Conservation (phyloP, 2,329 filamentous ascomycete genomes). For the Coleophoma crateriformis region DNA sequence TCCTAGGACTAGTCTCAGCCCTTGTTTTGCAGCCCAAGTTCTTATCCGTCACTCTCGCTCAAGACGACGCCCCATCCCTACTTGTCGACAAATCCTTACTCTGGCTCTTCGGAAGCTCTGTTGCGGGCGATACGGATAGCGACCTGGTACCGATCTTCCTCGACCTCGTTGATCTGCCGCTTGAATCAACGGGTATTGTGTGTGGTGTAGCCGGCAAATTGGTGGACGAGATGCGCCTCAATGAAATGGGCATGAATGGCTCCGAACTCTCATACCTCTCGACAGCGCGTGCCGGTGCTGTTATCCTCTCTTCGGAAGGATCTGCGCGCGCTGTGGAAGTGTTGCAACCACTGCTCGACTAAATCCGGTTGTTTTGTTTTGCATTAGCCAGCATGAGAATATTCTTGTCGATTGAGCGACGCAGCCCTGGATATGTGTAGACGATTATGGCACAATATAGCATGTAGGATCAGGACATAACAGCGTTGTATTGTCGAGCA, state of each 20-base stretch:
- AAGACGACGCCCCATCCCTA: conserved; percentile 68
- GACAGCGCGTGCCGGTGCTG: conserved; percentile 81
- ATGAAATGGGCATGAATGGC: neutral
- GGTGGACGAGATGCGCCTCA: conserved; percentile 59
- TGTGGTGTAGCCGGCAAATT: conserved; percentile 85
- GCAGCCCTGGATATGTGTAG: no score
- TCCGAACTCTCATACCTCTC: conserved; percentile 88
- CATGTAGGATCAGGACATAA: no score
- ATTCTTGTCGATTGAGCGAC: no score
- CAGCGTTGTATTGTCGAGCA: no score
- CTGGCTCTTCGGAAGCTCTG: conserved; percentile 60
- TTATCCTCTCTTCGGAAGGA: conserved; percentile 75
- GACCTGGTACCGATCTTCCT: conserved; percentile 82
- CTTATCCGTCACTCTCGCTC: conserved; percentile 67
- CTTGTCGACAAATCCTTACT: conserved; percentile 66
- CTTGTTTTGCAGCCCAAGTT: conserved; percentile 60
- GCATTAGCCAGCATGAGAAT: no score
- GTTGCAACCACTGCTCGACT: conserved; percentile 45
- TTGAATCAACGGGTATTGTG: conserved; percentile 90
- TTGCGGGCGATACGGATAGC: conserved; percentile 70
- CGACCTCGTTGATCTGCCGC: conserved; percentile 72
- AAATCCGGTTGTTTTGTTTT: conserved; percentile 17
- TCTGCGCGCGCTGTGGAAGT: conserved; percentile 69
- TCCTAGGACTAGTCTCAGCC: conserved; percentile 56
- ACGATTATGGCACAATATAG: no score